phyloP scores from a whole-genome alignment of 192 early-diverging fungal species.

The Coemansia sp. region DNA sequence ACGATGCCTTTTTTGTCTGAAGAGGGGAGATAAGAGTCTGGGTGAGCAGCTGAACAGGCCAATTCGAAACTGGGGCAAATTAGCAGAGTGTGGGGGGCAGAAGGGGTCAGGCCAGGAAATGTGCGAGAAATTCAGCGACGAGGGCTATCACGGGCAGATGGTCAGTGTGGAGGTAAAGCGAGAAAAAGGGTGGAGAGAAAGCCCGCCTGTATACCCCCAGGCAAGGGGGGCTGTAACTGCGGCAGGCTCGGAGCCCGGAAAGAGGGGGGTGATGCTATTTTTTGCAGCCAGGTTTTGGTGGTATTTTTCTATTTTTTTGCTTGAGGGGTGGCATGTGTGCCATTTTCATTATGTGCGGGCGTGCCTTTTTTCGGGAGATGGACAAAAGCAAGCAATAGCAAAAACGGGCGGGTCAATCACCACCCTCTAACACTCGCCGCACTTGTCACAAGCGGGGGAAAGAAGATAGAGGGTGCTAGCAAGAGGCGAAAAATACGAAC shows the following conservation, averaged over 20 bases:
- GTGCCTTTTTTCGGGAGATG: slow-evolving; percentile 4
- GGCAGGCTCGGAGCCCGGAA: slow-evolving; percentile 2
- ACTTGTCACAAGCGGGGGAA: too few relatives aligned
- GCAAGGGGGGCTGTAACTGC: background rate
- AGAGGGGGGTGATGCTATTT: background rate
- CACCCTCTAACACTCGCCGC: background rate
- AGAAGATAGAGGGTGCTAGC: background rate
- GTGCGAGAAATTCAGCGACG: slow-evolving; percentile 6
- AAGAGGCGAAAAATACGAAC: slow-evolving; percentile 10
- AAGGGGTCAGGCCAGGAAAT: background rate
- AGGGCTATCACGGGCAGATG: background rate
- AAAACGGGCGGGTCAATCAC: slow-evolving; percentile 1
- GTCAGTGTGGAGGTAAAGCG: background rate
- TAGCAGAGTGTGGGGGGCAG: background rate
- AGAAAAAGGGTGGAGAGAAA: background rate
- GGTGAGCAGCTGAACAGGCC: too few relatives aligned
- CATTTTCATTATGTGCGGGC: slow-evolving; percentile 1
- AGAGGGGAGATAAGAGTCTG: too few relatives aligned
- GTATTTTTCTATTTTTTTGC: background rate
- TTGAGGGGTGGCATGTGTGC: too few relatives aligned
- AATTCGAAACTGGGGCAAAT: background rate
- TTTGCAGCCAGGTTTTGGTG: background rate
- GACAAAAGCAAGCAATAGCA: slow-evolving; percentile 4
- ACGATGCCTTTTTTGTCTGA: background rate
- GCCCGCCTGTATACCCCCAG: background rate